These are phyloP conservation scores for Cutaneotrichosporon sp. DNA, from an alignment of 1,284 basidiomycete genomes.

Conservation along the genomic window DNA sequence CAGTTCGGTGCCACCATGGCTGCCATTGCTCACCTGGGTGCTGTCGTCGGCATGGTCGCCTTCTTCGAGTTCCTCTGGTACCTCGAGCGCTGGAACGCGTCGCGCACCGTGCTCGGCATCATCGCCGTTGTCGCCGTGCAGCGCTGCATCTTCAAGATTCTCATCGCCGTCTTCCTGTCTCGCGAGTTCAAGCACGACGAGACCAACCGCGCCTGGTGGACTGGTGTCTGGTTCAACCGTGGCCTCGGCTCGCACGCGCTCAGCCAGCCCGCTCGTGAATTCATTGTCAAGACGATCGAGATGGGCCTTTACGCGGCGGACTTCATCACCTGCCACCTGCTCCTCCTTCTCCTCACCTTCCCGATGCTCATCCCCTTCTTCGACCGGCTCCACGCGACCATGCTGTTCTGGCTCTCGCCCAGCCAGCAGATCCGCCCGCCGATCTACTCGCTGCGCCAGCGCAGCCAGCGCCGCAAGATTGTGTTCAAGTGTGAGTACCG, in stretches of 20 bases:
- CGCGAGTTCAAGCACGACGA: slow-evolving; percentile 98
- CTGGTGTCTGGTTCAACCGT: slow-evolving; percentile 89
- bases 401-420: slow-evolving; percentile 67
- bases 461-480: slow-evolving; percentile 80
- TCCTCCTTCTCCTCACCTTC: slow-evolving; percentile 73
- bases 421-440: slow-evolving; percentile 87
- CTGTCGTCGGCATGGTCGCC: slow-evolving; percentile 77
- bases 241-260: slow-evolving; percentile 83
- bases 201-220: slow-evolving; percentile 97
- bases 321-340: slow-evolving; percentile 58
- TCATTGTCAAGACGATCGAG: slow-evolving; percentile 94
- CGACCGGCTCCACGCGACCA: slow-evolving; percentile 85
- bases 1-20: slow-evolving; percentile 89
- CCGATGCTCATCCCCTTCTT: slow-evolving; percentile 83
- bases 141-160: slow-evolving; percentile 84
- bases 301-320: slow-evolving; percentile 93
- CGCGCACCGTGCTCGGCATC: slow-evolving; percentile 86
- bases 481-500: slow-evolving; percentile 58
- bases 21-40: slow-evolving; percentile 76
- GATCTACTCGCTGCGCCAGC: slow-evolving; percentile 85
- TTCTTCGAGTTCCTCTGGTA: slow-evolving; percentile 97
- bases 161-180: slow-evolving; percentile 87
- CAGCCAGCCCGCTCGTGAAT: slow-evolving; percentile 92
- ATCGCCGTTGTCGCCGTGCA: slow-evolving; percentile 85
- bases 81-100: slow-evolving; percentile 87